phyloP scores from a whole-genome alignment of 2,329 filamentous ascomycete genomes.

The Alternaria atra region DNA sequence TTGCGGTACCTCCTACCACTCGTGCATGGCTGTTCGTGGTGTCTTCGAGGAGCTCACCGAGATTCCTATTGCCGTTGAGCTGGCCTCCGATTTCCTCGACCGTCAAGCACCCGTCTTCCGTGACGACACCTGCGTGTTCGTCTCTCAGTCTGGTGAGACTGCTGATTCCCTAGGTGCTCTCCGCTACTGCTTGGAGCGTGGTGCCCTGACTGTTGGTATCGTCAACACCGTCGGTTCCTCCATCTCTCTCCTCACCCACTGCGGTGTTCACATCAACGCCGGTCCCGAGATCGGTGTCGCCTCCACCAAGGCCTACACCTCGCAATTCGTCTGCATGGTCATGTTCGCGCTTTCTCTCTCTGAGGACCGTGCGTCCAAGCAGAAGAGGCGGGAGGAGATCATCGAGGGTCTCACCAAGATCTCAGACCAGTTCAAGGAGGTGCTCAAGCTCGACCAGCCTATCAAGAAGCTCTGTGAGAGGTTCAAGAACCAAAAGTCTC shows the following conservation, averaged over 20 bases:
- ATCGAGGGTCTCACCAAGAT: conserved; percentile 91
- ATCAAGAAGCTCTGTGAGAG: conserved; percentile 95
- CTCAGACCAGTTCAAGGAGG: conserved; percentile 89
- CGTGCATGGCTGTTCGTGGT: conserved; percentile 98
- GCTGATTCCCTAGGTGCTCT: conserved; percentile 97
- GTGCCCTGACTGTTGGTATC: conserved; percentile 95
- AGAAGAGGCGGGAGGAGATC: conserved; percentile 89
- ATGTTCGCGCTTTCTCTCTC: conserved; percentile 98
- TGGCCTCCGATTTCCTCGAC: conserved; percentile 98
- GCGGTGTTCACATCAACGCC: conserved; percentile 99
- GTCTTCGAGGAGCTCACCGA: conserved; percentile 98
- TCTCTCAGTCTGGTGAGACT: conserved; percentile 98
- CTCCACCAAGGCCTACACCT: conserved; percentile 99
- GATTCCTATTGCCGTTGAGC: conserved; percentile 95
- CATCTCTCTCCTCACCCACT: conserved; percentile 98
- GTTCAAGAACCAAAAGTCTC: conserved; percentile 97
- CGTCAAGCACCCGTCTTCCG: conserved; percentile 97
- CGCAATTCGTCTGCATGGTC: conserved; percentile 99
- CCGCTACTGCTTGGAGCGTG: conserved; percentile 96
- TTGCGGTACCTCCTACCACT: conserved; percentile 98
- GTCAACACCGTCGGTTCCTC: conserved; percentile 99
- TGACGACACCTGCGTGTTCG: conserved; percentile 98
- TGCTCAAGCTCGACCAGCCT: conserved; percentile 87
- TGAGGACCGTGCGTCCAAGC: conserved; percentile 96
- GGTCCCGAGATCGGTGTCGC: conserved; percentile 98